These are phyloP conservation scores for Penicillium steckii DNA, from an alignment of 495 filamentous ascomycete genomes.

Conservation along the genomic window DNA sequence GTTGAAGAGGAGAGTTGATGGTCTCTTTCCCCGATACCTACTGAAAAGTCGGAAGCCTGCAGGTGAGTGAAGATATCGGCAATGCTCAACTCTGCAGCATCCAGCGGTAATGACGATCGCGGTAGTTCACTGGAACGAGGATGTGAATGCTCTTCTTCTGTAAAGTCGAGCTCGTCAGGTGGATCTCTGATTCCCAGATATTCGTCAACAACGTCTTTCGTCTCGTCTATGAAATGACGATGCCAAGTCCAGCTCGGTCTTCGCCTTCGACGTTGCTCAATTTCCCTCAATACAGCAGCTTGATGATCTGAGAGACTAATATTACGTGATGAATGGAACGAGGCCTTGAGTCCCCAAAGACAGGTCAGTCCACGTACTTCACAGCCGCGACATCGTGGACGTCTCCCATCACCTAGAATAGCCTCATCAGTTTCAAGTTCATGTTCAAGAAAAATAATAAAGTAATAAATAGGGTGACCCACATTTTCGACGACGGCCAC, in stretches of 20 bases:
- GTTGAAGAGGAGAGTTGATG: not conserved
- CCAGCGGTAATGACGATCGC: not conserved
- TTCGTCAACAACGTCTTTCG: not conserved
- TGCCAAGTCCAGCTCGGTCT: not conserved
- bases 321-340: constrained; percentile 13
- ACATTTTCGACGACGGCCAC: constrained; percentile 4
- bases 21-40: not conserved
- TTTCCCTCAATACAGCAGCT: not conserved
- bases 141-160: not conserved
- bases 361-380: constrained; percentile 5
- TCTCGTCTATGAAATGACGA: constrained; percentile 5
- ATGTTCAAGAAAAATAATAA: not conserved
- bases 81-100: not conserved
- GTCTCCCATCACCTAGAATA: constrained; percentile 9
- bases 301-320: constrained; percentile 6
- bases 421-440: not conserved
- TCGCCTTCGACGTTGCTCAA: constrained; percentile 1
- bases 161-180: not conserved
- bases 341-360: constrained; percentile 15
- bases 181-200: not conserved
- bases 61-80: constrained; percentile 2
- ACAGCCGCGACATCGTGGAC: constrained; percentile 8
- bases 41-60: not conserved
- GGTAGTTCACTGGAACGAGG: not conserved
- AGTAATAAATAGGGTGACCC: not conserved